Conservation (phyloP, 1,284 basidiomycete species). For the Acaromyces ingoldii region DNA sequence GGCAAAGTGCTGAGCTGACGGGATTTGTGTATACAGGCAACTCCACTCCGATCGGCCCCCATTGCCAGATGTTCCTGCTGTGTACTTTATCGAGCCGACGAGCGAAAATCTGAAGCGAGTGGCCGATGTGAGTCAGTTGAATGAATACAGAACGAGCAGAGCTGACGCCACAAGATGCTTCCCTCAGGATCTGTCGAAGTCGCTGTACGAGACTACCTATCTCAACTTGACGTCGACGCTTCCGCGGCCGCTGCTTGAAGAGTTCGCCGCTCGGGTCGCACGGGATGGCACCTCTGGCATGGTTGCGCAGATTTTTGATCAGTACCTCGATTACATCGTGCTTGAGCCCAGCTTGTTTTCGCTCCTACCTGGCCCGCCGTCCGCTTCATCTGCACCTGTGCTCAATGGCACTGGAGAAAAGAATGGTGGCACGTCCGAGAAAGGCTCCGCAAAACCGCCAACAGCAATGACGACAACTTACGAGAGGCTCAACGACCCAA, state of each 20-base stretch:
- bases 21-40: slow-evolving; percentile 61
- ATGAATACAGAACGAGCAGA: no score
- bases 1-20: background rate
- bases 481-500: slow-evolving; percentile 83
- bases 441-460: background rate
- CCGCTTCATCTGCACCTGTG: slow-evolving; percentile 45
- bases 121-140: slow-evolving; percentile 12
- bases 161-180: background rate
- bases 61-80: slow-evolving; percentile 88
- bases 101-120: slow-evolving; percentile 71
- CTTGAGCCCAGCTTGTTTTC: slow-evolving; percentile 94
- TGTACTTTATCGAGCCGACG: slow-evolving; percentile 94
- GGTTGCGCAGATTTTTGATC: slow-evolving; percentile 54
- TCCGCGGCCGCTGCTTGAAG: slow-evolving; percentile 80
- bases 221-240: slow-evolving; percentile 92
- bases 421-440: no score
- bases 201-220: slow-evolving; percentile 86
- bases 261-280: slow-evolving; percentile 83
- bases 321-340: slow-evolving; percentile 93
- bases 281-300: slow-evolving; percentile 72
- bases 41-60: slow-evolving; percentile 83
- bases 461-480: slow-evolving; percentile 57
- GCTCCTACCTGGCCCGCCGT: slow-evolving; percentile 61
- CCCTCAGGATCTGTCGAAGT: slow-evolving; percentile 64
- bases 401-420: slow-evolving; percentile 26